Evolutionary conservation across 2,329 filamentous ascomycete species (phyloP).

Genomic region (Onygenales sp.): DNA sequence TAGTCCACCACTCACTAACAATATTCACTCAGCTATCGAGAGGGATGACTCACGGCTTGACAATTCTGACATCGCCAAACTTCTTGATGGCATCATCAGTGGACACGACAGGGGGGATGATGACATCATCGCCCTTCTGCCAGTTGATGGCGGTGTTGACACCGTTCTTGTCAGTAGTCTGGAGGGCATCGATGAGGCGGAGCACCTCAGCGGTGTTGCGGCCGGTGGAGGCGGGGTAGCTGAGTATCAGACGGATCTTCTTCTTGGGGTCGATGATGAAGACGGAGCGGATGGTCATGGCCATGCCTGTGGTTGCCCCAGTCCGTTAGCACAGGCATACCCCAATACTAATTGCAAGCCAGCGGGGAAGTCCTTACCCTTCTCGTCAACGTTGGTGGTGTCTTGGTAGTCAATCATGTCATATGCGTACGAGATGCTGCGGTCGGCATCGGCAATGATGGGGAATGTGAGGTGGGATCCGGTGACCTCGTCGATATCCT

Average conservation of each 20-base stretch:
- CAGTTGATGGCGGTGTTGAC: conserved; percentile 87
- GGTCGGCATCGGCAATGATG: conserved; percentile 73
- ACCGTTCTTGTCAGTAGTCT: conserved; percentile 79
- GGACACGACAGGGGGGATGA: conserved; percentile 73
- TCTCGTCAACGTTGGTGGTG: conserved; percentile 68
- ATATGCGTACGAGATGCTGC: conserved; percentile 65
- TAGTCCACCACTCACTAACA: neutral
- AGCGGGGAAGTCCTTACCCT: conserved; percentile 39
- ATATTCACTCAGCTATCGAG: neutral
- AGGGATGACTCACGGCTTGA: conserved; percentile 43
- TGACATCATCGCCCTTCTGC: conserved; percentile 81
- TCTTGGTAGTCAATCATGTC: conserved; percentile 81
- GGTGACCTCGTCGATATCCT: conserved; percentile 74
- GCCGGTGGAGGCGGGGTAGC: conserved; percentile 85
- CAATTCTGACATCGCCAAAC: conserved; percentile 62
- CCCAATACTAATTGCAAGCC: neutral
- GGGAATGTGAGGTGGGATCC: conserved; percentile 63
- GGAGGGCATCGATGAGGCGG: conserved; percentile 67
- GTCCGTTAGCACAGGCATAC: neutral
- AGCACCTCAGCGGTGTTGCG: conserved; percentile 73
- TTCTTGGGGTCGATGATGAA: conserved; percentile 92
- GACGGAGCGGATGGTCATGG: conserved; percentile 89
- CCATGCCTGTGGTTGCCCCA: conserved; percentile 40
- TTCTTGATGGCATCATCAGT: conserved; percentile 80
- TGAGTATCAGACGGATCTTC: conserved; percentile 85